phyloP scores from a whole-genome alignment of 2,329 filamentous ascomycete genomes.

The Colletotrichum eremochloae region DNA sequence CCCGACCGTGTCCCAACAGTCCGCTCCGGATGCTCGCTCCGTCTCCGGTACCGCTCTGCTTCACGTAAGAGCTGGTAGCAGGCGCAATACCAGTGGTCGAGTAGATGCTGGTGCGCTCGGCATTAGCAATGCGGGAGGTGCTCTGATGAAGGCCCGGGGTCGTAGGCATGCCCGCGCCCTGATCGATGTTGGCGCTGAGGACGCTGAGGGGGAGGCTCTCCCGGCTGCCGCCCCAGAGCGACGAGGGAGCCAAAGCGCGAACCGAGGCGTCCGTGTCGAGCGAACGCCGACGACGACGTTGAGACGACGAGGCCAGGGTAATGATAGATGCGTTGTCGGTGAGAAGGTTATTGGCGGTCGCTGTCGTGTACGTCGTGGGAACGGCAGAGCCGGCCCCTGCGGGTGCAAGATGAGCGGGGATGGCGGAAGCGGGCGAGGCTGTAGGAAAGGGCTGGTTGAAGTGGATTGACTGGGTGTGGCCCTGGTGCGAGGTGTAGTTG shows the following conservation, averaged over 20 bases:
- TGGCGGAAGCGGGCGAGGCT: slow-evolving; percentile 75
- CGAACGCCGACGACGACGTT: slow-evolving; percentile 80
- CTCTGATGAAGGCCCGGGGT: slow-evolving; percentile 68
- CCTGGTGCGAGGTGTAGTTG: slow-evolving; percentile 52
- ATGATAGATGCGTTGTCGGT: slow-evolving; percentile 90
- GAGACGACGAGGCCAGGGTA: slow-evolving; percentile 85
- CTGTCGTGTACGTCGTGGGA: slow-evolving; percentile 80
- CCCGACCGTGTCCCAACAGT: slow-evolving; percentile 79
- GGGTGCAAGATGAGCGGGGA: slow-evolving; percentile 77
- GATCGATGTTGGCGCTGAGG: slow-evolving; percentile 77
- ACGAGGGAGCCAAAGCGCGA: slow-evolving; percentile 85
- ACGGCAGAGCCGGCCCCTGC: slow-evolving; percentile 59
- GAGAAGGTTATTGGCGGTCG: slow-evolving; percentile 84
- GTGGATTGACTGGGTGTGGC: slow-evolving; percentile 64
- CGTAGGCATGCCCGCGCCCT: slow-evolving; percentile 55
- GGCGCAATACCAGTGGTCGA: slow-evolving; percentile 78
- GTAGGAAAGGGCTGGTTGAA: slow-evolving; percentile 76
- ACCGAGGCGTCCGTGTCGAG: slow-evolving; percentile 90
- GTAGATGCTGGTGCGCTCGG: slow-evolving; percentile 85
- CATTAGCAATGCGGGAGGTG: slow-evolving; percentile 49
- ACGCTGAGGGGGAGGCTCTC: slow-evolving; percentile 85
- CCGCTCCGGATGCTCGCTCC: slow-evolving; percentile 85
- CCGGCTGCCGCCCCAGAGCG: slow-evolving; percentile 84
- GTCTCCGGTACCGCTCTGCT: slow-evolving; percentile 70
- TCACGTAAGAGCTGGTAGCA: slow-evolving; percentile 80